Evolutionary conservation across 2,329 filamentous ascomycete species (phyloP).

Genomic region (Paraphaeosphaeria sporulosa): DNA sequence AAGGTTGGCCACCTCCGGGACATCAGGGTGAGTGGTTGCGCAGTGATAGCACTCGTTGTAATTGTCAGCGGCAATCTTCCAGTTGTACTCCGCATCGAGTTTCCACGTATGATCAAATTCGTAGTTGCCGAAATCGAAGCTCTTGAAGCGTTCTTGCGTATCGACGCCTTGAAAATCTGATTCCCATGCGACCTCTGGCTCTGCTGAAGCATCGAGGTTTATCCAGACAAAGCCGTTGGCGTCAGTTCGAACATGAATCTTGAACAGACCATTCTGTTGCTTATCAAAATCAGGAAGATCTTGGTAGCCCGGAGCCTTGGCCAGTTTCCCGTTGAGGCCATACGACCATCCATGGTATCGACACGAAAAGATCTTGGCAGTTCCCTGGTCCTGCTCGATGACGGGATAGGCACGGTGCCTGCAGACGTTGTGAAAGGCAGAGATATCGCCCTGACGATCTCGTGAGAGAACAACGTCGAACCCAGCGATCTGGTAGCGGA

Average conservation of each 20-base stretch:
- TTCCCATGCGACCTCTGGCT: conserved; percentile 21
- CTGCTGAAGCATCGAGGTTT: conserved; percentile 29
- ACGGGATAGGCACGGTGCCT: conserved; percentile 49
- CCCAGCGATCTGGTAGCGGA: conserved; percentile 20
- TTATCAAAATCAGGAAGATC: conserved; percentile 46
- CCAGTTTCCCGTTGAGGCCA: conserved; percentile 46
- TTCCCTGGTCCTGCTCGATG: conserved; percentile 31
- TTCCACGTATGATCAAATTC: conserved; percentile 24
- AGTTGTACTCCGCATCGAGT: conserved; percentile 25
- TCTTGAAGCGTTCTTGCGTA: conserved; percentile 17
- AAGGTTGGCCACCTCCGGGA: conserved; percentile 62
- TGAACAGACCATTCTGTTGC: conserved; percentile 35
- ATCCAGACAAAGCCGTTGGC: conserved; percentile 35
- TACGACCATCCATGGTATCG: conserved; percentile 56
- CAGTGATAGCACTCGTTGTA: conserved; percentile 72
- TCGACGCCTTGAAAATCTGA: conserved; percentile 20
- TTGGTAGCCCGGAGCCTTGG: conserved; percentile 52
- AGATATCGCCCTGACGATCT: conserved; percentile 22
- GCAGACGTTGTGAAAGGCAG: conserved; percentile 52
- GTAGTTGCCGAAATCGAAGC: conserved; percentile 20
- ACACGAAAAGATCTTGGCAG: conserved; percentile 44
- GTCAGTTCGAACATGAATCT: conserved; percentile 33
- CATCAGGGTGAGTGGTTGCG: conserved; percentile 63
- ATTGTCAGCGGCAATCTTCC: conserved; percentile 56
- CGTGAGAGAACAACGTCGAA: conserved; percentile 22